Evolutionary conservation across 768 basidiomycete species (phyloP).

Genomic region (Suillus paluster): DNA sequence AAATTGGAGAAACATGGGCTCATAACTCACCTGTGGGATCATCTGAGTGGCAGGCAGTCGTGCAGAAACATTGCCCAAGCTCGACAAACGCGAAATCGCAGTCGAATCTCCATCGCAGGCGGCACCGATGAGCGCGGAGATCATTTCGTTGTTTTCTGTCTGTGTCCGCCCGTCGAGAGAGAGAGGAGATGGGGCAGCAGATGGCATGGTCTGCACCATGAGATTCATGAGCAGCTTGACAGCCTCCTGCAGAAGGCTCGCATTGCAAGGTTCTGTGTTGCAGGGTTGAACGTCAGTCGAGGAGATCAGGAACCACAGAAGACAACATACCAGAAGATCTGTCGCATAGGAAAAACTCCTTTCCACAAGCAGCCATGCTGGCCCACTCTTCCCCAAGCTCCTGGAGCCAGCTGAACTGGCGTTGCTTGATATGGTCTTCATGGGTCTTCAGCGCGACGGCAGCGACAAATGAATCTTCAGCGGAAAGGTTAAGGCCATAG

Average conservation of each 20-base stretch:
- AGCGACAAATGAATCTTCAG: background rate
- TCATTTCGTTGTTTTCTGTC: background rate
- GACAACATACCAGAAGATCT: background rate
- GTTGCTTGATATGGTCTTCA: slow-evolving; percentile 3
- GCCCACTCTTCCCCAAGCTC: slow-evolving; percentile 2
- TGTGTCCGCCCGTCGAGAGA: background rate
- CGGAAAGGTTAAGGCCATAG: slow-evolving; percentile 10
- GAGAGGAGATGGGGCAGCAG: background rate
- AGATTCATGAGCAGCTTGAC: background rate
- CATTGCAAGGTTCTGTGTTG: background rate
- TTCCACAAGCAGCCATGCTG: background rate
- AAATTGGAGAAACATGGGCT: background rate
- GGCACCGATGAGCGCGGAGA: background rate
- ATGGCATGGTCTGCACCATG: background rate
- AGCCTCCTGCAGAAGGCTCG: background rate
- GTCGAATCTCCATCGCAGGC: background rate
- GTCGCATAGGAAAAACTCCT: background rate
- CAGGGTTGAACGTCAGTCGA: background rate
- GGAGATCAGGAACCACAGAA: background rate
- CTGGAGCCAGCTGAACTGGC: slow-evolving; percentile 1
- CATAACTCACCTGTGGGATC: background rate
- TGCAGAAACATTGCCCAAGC: background rate
- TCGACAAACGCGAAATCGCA: background rate
- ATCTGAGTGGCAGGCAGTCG: background rate
- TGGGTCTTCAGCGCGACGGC: background rate